Percentiles rank a stretch among this genome's conserved stretches.
phyloP scores from a whole-genome alignment of 805 yeast genomes.

The Candida nemodendra region DNA sequence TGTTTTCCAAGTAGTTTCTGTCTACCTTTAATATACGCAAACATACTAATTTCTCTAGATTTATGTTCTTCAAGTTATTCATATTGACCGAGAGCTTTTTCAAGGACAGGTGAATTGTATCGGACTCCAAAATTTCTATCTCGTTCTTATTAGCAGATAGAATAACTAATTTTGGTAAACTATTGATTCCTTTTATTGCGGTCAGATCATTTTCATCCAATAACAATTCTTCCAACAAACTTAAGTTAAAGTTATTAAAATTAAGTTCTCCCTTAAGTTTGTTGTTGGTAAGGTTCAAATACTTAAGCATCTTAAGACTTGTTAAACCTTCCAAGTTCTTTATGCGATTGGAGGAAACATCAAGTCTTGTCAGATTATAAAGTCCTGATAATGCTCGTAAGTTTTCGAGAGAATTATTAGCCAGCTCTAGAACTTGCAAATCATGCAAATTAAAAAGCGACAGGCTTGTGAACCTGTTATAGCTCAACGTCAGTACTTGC shows the following conservation, averaged over 20 bases:
- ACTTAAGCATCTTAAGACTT: slow-evolving; percentile 38
- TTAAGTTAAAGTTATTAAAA: slow-evolving; percentile 34
- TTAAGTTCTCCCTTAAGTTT: slow-evolving; percentile 38
- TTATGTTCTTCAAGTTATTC: slow-evolving; percentile 36
- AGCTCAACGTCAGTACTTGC: slow-evolving; percentile 38
- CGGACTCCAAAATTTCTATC: slow-evolving; percentile 27
- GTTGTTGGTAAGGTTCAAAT: slow-evolving; percentile 43
- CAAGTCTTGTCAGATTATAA: slow-evolving; percentile 42
- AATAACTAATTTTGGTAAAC: slow-evolving; percentile 35
- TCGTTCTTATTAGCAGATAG: slow-evolving; percentile 44
- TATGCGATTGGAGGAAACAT: slow-evolving; percentile 38
- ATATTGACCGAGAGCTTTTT: slow-evolving; percentile 39
- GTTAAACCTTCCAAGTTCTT: slow-evolving; percentile 37
- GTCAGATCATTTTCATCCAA: slow-evolving; percentile 42
- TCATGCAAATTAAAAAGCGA: slow-evolving; percentile 42
- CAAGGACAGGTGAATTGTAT: slow-evolving; percentile 27
- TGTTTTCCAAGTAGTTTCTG: slow-evolving; percentile 32
- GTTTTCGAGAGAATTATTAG: slow-evolving; percentile 36
- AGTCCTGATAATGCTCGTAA: slow-evolving; percentile 38
- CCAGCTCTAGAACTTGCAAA: slow-evolving; percentile 42
- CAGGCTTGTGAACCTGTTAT: slow-evolving; percentile 40
- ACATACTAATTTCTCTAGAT: slow-evolving; percentile 35
- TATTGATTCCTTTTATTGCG: slow-evolving; percentile 36
- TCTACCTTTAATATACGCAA: slow-evolving; percentile 46
- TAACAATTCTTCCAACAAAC: slow-evolving; percentile 43